phyloP scores from a whole-genome alignment of 208 protist species.

The Leishmania gerbilli region DNA sequence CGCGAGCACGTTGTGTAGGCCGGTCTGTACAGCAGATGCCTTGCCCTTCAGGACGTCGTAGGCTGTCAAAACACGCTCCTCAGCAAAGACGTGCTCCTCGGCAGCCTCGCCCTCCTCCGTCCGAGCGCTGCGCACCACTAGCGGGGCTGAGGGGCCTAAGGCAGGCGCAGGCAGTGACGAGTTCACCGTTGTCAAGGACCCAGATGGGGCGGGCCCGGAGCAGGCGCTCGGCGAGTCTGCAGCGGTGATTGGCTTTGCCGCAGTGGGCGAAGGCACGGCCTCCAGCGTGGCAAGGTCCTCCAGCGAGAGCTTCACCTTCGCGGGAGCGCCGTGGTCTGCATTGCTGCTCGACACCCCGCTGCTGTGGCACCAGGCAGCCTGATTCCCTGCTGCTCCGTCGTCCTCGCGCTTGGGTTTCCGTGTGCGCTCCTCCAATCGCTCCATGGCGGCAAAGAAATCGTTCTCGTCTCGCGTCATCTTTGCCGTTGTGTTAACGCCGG shows the following conservation, averaged over 20 bases:
- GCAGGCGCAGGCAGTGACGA: not conserved
- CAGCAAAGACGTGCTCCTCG: slow-evolving; percentile 71
- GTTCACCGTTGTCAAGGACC: not conserved
- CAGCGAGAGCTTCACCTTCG: slow-evolving; percentile 37
- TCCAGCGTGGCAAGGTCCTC: slow-evolving; percentile 50
- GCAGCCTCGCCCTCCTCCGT: slow-evolving; percentile 66
- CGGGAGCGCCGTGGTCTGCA: not conserved
- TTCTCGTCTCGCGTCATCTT: slow-evolving; percentile 47
- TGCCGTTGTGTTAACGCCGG: slow-evolving; percentile 19
- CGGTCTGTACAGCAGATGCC: slow-evolving; percentile 34
- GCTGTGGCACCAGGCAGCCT: not conserved
- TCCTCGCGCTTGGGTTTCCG: slow-evolving; percentile 12
- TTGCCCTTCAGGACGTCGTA: slow-evolving; percentile 63
- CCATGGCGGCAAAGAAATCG: slow-evolving; percentile 51
- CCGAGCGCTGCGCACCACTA: slow-evolving; percentile 68
- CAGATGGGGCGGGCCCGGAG: not conserved
- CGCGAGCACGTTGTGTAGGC: slow-evolving; percentile 57
- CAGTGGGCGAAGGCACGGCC: not conserved
- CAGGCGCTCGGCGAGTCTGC: not conserved
- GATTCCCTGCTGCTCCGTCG: not conserved
- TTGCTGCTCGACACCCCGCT: not conserved
- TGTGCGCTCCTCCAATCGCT: slow-evolving; percentile 53
- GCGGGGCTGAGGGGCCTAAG: not conserved
- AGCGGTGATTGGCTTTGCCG: not conserved
- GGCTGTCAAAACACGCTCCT: slow-evolving; percentile 73